Evolutionary conservation across 345 rosid genomes (phyloP).

Genomic region (Salix dunnii): DNA sequence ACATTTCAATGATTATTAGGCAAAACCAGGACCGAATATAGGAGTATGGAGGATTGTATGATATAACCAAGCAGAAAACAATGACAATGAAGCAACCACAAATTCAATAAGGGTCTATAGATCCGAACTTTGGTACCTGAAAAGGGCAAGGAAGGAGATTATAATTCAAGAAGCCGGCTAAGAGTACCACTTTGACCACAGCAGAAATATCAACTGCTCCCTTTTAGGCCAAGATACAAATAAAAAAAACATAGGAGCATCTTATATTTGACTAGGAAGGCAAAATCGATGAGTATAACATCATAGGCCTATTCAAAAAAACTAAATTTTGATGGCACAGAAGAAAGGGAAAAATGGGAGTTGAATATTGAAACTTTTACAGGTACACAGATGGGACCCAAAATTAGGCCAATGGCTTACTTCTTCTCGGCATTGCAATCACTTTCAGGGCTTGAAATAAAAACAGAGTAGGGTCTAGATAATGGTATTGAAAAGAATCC

Average conservation of each 20-base stretch:
- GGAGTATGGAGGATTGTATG: slow-evolving; percentile 15
- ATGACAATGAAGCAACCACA: slow-evolving; percentile 3
- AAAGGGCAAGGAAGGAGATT: slow-evolving; percentile 20
- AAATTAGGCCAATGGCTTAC: slow-evolving; percentile 14
- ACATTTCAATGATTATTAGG: slow-evolving; percentile 34
- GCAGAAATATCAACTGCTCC: neutral
- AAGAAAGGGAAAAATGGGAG: neutral
- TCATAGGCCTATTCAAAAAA: slow-evolving; percentile 6
- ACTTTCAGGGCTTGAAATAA: slow-evolving; percentile 24
- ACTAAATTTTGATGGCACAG: slow-evolving; percentile 2
- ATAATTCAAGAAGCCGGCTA: slow-evolving; percentile 22
- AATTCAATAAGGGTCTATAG: slow-evolving; percentile 11
- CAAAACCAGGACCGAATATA: slow-evolving; percentile 8
- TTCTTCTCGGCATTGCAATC: slow-evolving; percentile 10
- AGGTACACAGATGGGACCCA: slow-evolving; percentile 37
- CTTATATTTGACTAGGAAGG: slow-evolving; percentile 37
- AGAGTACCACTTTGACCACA: slow-evolving; percentile 16
- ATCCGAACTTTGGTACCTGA: slow-evolving; percentile 40
- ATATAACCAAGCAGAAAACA: slow-evolving; percentile 14
- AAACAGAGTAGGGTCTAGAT: neutral
- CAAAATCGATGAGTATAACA: slow-evolving; percentile 12
- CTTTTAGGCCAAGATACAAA: slow-evolving; percentile 28
- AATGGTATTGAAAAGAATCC: slow-evolving; percentile 2
- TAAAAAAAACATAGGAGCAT: slow-evolving; percentile 22
- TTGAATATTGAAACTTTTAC: slow-evolving; percentile 13